Base-by-base conservation (phyloP, 352 stramenopile species). In the Phytopythium litorale region DNA sequence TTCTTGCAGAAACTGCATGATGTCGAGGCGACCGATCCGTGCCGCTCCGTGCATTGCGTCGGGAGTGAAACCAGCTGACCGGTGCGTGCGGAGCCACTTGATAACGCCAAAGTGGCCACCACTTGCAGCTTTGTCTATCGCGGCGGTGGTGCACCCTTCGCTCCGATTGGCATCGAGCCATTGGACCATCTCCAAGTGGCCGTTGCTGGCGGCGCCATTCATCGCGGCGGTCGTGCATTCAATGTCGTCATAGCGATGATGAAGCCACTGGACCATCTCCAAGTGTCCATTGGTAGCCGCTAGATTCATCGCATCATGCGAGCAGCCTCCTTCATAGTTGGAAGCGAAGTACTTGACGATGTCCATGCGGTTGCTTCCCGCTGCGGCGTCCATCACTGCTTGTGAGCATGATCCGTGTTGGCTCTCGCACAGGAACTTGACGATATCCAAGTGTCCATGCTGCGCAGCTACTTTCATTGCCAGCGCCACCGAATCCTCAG, bases 381-480 rank as follows among this genome's bases (percentile, higher is more conserved):
- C 64, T 50, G 68, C 68, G 8, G 35, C 16, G 40, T 75, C 68
- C 65, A 75, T 75, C 0, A 65, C 68, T 32, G 61, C 49, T 28
- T 46, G 58, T 23, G 57, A 70, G 16, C 65, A 72, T 1, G 35
- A 40, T n/a, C 43, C 38, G 1, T 38, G 28, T 19, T n/a, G 37
- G 23, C 35, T 28, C 55, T 60, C 37, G 7, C 35, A 19, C 1
- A 76, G 42, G 61, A 63, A 76, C 42, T 68, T 60, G 7, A 75
- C 40, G 60, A 75, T 21, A 0, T 72, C 50, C 13, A 76, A 65
- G 21, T 70, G 58, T 5, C 69, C 66, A 28, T 59, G 46, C 2
- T 40, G 49, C 25, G 70, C 67, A 57, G 70, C 72, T 18, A 33
- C 63, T 48, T 71, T 55, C 45, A 73, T 76, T 11, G 69, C 69